Conservation (phyloP, 2,329 filamentous ascomycete genomes). For the Polytolypa hystricis region DNA sequence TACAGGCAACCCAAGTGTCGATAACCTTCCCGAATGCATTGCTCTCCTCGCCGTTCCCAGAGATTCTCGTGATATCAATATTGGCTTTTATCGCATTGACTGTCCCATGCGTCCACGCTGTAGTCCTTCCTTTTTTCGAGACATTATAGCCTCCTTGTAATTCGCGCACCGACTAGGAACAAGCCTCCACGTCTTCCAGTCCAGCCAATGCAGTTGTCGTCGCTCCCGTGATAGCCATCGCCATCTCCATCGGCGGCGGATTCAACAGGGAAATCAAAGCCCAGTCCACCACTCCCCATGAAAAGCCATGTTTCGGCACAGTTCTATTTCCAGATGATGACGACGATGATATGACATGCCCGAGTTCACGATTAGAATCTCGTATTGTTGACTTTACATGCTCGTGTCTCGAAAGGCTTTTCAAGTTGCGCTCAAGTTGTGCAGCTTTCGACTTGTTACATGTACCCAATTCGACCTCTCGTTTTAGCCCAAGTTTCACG, state of each 20-base stretch:
- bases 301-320: neutral
- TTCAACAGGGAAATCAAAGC: neutral
- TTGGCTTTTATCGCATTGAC: conserved; percentile 2
- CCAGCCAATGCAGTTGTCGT: neutral
- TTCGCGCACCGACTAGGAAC: neutral
- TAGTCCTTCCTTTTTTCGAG: conserved; percentile 1
- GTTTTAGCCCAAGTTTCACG: neutral
- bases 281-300: neutral
- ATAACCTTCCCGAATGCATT: neutral
- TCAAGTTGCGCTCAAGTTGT: neutral
- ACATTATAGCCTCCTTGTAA: neutral
- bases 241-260: neutral
- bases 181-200: neutral
- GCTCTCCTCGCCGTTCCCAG: neutral
- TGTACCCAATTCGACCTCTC: neutral
- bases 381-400: neutral
- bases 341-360: neutral
- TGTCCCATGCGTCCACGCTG: conserved; percentile 4
- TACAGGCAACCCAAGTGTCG: neutral
- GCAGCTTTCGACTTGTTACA: neutral
- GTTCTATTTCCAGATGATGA: neutral
- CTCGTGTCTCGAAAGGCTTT: neutral
- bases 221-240: no score
- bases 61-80: neutral
- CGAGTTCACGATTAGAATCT: neutral